These are phyloP conservation scores for Verticillium nonalfalfae DNA, from an alignment of 2,329 filamentous ascomycete species.

Conservation along the genomic window DNA sequence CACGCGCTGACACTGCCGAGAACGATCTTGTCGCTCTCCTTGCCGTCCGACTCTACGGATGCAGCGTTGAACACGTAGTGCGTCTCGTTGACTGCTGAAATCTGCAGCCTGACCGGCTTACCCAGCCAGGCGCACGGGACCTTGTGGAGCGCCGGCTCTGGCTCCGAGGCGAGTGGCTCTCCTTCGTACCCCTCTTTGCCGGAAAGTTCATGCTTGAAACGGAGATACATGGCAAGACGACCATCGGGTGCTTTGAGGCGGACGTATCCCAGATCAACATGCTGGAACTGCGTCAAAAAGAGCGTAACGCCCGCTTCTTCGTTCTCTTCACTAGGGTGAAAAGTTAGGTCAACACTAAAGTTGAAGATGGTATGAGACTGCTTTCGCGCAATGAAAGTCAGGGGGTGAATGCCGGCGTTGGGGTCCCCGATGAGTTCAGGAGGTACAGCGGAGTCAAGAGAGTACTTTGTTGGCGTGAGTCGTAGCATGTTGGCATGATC, in stretches of 20 bases:
- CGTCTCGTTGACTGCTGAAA: constrained; percentile 36
- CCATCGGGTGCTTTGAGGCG: background rate
- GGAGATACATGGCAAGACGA: background rate
- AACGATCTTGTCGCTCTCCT: constrained; percentile 21
- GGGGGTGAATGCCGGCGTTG: constrained; percentile 12
- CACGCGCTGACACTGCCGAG: constrained; percentile 23
- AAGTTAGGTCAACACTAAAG: constrained; percentile 39
- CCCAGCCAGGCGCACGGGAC: constrained; percentile 31
- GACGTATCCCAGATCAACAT: constrained; percentile 38
- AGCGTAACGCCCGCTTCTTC: constrained; percentile 47
- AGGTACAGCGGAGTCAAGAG: constrained; percentile 25
- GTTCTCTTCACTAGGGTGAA: constrained; percentile 24
- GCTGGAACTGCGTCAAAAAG: constrained; percentile 48
- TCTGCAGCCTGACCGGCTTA: constrained; percentile 28
- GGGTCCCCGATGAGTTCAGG: background rate
- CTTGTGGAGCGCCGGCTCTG: background rate
- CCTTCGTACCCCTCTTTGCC: background rate
- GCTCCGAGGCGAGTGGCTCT: background rate
- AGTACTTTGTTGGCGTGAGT: constrained; percentile 40
- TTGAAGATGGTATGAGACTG: constrained; percentile 50
- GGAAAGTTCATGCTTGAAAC: background rate
- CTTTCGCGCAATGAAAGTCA: constrained; percentile 43
- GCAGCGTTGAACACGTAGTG: constrained; percentile 35
- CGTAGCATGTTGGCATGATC: constrained; percentile 35
- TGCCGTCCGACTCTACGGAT: constrained; percentile 16